Conservation (phyloP, 768 basidiomycete species). For the Lactarius sanguifluus region DNA sequence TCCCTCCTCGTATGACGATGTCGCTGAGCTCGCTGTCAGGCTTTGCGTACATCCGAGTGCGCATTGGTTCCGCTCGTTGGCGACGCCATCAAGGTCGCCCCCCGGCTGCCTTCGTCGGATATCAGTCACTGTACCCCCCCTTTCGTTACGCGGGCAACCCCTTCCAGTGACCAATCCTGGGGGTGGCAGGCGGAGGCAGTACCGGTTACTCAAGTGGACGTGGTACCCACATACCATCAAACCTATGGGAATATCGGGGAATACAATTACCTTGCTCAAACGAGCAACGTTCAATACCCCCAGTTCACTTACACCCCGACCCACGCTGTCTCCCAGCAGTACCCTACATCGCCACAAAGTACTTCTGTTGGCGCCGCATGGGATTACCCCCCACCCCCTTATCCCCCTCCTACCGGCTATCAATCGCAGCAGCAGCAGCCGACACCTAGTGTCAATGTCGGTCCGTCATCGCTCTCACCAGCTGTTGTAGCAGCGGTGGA, state of each 20-base stretch:
- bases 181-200: neutral
- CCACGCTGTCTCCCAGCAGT: neutral
- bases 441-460: neutral
- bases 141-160: neutral
- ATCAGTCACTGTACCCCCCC: neutral
- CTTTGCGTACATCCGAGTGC: conserved; percentile 5
- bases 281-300: neutral
- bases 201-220: neutral
- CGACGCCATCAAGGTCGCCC: conserved; percentile 5
- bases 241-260: neutral
- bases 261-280: neutral
- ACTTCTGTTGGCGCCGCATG: neutral
- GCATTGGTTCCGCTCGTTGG: conserved; percentile 2
- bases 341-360: neutral
- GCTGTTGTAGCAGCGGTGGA: neutral
- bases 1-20: neutral
- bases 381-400: conserved; percentile 5
- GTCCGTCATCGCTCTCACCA: neutral
- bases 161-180: neutral
- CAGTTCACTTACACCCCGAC: too few relatives aligned
- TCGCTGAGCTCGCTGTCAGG: neutral
- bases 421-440: neutral
- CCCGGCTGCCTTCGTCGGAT: neutral
- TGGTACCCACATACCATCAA: neutral
- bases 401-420: neutral